phyloP scores from a whole-genome alignment of 2,329 filamentous ascomycete species.

The Fusarium sp. region DNA sequence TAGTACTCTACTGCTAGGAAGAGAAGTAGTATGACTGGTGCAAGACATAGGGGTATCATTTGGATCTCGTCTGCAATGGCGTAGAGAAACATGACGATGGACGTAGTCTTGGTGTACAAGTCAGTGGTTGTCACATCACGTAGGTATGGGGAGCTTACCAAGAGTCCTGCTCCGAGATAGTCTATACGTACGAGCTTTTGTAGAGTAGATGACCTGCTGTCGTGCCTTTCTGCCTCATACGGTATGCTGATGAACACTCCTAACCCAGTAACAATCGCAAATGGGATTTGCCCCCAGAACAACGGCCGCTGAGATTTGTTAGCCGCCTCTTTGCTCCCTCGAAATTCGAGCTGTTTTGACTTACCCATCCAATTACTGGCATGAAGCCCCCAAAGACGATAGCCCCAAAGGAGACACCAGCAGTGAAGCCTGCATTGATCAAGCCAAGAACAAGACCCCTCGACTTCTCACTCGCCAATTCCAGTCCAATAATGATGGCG shows the following conservation, averaged over 20 bases:
- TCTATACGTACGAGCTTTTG: constrained; percentile 76
- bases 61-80: constrained; percentile 75
- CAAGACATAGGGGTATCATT: constrained; percentile 70
- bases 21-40: constrained; percentile 62
- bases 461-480: constrained; percentile 74
- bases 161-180: constrained; percentile 77
- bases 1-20: constrained; percentile 75
- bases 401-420: constrained; percentile 78
- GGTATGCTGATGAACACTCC: constrained; percentile 77
- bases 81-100: constrained; percentile 79
- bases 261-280: constrained; percentile 71
- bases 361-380: constrained; percentile 76
- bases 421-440: constrained; percentile 79
- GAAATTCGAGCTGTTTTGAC: constrained; percentile 42
- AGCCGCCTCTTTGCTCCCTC: constrained; percentile 10
- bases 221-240: constrained; percentile 20
- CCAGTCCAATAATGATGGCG: constrained; percentile 80
- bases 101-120: constrained; percentile 60
- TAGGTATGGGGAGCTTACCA: constrained; percentile 62
- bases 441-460: constrained; percentile 81
- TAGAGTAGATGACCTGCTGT: constrained; percentile 51
- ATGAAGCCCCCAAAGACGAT: constrained; percentile 77
- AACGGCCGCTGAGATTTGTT: constrained; percentile 68
- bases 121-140: constrained; percentile 8
- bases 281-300: constrained; percentile 79